These are phyloP conservation scores for Skeletonema grethae DNA, from an alignment of 108 stramenopile species.

Conservation along the genomic window DNA sequence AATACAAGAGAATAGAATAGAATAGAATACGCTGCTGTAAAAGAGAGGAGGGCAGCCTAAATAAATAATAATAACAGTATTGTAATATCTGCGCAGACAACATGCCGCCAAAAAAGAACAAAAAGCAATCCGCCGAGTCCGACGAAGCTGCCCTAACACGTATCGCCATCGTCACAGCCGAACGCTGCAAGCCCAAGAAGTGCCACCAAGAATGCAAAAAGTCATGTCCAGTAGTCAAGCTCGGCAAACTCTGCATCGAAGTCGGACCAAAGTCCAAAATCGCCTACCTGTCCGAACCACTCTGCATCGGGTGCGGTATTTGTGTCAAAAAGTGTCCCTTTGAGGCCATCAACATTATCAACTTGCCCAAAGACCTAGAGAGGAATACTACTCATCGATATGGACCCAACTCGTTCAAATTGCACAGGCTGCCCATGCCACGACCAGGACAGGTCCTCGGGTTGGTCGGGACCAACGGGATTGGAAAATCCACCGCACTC, in stretches of 20 bases:
- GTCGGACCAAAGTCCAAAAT: constrained; percentile 89
- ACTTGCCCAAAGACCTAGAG: constrained; percentile 97
- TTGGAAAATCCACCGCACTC: constrained; percentile 95
- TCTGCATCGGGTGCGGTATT: constrained; percentile 97
- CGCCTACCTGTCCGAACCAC: constrained; percentile 90
- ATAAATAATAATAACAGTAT: no score
- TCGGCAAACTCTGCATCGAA: constrained; percentile 97
- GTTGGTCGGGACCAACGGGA: constrained; percentile 98
- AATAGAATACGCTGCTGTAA: no score
- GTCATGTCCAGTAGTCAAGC: constrained; percentile 93
- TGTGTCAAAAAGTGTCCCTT: constrained; percentile 99
- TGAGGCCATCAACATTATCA: constrained; percentile 98
- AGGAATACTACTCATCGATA: constrained; percentile 97
- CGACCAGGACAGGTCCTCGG: constrained; percentile 97
- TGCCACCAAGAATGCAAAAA: constrained; percentile 97
- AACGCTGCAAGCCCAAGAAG: constrained; percentile 97
- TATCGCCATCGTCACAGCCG: constrained; percentile 93
- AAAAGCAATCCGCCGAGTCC: constrained; percentile 52
- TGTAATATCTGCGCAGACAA: background rate
- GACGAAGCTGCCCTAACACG: constrained; percentile 70
- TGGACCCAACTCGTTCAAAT: constrained; percentile 98
- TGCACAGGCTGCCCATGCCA: constrained; percentile 98
- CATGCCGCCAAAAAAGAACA: constrained; percentile 81
- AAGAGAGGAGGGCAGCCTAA: no score
- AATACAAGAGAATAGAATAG: no score